Evolutionary conservation across 2,329 filamentous ascomycete genomes (phyloP).

Genomic region (Fusarium torreyae): DNA sequence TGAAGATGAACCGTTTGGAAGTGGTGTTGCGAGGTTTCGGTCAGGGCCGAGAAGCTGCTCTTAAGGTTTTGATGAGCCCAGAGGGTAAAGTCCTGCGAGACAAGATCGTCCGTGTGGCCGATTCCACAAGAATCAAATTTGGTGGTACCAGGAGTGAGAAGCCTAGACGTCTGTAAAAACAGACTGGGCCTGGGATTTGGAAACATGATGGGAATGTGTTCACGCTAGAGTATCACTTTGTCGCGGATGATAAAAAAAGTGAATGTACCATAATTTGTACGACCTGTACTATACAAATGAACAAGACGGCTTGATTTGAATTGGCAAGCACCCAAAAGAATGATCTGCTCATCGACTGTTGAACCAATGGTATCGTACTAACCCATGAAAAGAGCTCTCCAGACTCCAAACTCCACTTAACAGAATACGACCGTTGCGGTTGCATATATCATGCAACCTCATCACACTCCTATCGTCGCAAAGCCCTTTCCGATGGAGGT

Average conservation of each 20-base stretch:
- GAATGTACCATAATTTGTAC: constrained; percentile 57
- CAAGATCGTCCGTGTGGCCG: constrained; percentile 84
- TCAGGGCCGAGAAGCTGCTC: constrained; percentile 86
- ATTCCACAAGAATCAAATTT: constrained; percentile 93
- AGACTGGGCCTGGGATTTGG: constrained; percentile 21
- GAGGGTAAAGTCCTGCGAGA: constrained; percentile 84
- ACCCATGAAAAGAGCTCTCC: constrained; percentile 35
- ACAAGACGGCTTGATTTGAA: constrained; percentile 36
- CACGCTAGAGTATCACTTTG: constrained; percentile 29
- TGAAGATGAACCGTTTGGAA: constrained; percentile 83
- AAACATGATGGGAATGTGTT: constrained; percentile 26
- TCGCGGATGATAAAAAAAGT: constrained; percentile 29
- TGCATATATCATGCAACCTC: not conserved
- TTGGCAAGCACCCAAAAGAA: constrained; percentile 40
- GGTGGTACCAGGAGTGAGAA: constrained; percentile 90
- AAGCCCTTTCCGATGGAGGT: constrained; percentile 68
- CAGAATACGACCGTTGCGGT: not conserved
- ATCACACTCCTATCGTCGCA: constrained; percentile 48
- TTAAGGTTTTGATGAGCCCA: constrained; percentile 88
- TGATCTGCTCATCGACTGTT: constrained; percentile 35
- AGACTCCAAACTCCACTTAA: constrained; percentile 46
- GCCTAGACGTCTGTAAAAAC: constrained; percentile 79
- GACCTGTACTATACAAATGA: constrained; percentile 54
- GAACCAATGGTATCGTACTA: constrained; percentile 50
- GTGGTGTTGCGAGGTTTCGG: constrained; percentile 90